phyloP scores from a whole-genome alignment of 73 alveolate species.

The Tetrahymena thermophila region DNA sequence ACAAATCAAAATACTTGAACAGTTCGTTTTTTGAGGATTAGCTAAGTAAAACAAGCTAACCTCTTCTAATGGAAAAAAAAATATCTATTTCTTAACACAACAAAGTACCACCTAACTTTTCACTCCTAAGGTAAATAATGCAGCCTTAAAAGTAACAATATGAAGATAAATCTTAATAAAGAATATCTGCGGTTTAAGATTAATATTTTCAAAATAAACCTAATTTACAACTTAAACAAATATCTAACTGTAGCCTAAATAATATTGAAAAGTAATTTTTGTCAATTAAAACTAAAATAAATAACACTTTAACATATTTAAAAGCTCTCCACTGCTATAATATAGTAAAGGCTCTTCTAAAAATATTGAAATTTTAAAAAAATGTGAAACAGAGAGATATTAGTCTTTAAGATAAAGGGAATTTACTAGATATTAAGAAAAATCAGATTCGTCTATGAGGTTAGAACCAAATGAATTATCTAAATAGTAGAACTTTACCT shows the following conservation, averaged over 20 bases:
- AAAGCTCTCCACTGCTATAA: neutral
- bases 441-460: neutral
- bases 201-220: neutral
- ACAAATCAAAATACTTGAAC: neutral
- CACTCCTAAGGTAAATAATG: neutral
- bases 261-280: neutral
- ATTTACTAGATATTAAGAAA: neutral
- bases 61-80: neutral
- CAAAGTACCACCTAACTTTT: neutral
- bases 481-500: neutral
- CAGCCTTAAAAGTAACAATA: neutral
- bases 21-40: neutral
- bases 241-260: neutral
- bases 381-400: neutral
- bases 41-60: neutral
- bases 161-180: neutral
- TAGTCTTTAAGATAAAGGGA: neutral
- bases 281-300: too few relatives aligned
- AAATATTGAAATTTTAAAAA: neutral
- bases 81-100: neutral
- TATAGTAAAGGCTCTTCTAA: neutral
- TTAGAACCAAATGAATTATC: neutral
- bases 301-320: neutral
- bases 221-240: neutral
- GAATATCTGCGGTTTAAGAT: neutral